Evolutionary conservation across 352 stramenopile genomes (phyloP).

Genomic region (Phytopythium kandeliae): DNA sequence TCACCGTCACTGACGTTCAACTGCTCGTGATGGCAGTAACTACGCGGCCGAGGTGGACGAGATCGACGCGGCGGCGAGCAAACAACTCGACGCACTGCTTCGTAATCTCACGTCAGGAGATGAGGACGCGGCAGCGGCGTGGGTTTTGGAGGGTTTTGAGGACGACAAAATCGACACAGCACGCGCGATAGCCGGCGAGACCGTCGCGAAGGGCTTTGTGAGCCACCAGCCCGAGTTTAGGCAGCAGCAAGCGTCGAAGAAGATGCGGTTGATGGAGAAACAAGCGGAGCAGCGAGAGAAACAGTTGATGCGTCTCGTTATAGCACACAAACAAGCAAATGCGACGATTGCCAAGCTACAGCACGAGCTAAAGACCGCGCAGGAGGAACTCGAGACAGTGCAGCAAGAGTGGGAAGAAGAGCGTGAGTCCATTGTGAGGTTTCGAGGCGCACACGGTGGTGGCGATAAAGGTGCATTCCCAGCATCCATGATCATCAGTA

Average conservation of each 20-base stretch:
- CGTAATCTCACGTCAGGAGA: neutral
- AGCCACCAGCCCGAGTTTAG: constrained; percentile 39
- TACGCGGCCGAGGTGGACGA: constrained; percentile 10
- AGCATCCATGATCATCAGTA: constrained; percentile 10
- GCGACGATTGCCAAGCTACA: constrained; percentile 26
- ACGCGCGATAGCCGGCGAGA: neutral
- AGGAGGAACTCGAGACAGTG: constrained; percentile 37
- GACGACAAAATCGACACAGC: constrained; percentile 3
- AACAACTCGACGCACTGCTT: constrained; percentile 11
- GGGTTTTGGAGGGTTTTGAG: constrained; percentile 3
- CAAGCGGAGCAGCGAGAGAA: constrained; percentile 32
- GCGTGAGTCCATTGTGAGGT: constrained; percentile 35
- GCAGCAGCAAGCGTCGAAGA: constrained; percentile 41
- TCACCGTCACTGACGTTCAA: neutral
- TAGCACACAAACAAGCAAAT: constrained; percentile 15
- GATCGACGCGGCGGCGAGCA: constrained; percentile 5
- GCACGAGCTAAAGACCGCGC: constrained; percentile 22
- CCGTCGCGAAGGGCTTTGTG: constrained; percentile 22
- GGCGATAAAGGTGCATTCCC: constrained; percentile 9
- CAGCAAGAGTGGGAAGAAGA: constrained; percentile 71
- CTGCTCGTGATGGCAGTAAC: neutral
- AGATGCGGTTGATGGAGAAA: constrained; percentile 46
- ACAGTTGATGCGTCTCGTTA: constrained; percentile 29
- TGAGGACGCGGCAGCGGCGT: neutral
- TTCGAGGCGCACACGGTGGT: constrained; percentile 15